Evolutionary conservation across 345 rosid genomes (phyloP).

Genomic region (Litchi chinensis): DNA sequence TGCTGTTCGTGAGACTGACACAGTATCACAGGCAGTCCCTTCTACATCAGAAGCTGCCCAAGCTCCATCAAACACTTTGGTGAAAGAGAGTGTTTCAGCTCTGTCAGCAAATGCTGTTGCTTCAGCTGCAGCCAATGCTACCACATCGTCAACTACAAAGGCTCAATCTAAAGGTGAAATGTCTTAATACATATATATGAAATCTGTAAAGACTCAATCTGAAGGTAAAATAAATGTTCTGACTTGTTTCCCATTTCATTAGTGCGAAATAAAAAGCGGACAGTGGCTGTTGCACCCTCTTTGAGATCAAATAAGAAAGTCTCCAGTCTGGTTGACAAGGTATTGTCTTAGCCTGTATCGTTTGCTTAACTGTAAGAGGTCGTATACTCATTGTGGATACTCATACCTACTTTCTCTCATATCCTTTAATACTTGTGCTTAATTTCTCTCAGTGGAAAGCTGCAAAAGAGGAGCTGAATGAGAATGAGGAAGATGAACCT

Average conservation of each 20-base stretch:
- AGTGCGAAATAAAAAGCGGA: slow-evolving; percentile 81
- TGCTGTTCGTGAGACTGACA: slow-evolving; percentile 29
- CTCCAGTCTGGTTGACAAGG: slow-evolving; percentile 96
- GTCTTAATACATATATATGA: neutral
- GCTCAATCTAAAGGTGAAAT: slow-evolving; percentile 74
- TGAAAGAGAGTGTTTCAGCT: slow-evolving; percentile 31
- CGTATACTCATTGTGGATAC: neutral
- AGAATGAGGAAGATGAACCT: slow-evolving; percentile 78
- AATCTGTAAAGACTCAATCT: slow-evolving; percentile 51
- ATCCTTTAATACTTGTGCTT: neutral
- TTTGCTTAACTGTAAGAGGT: slow-evolving; percentile 14
- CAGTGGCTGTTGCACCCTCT: slow-evolving; percentile 68
- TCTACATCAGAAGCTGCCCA: slow-evolving; percentile 34
- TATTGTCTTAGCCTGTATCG: slow-evolving; percentile 22
- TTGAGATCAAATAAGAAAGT: slow-evolving; percentile 93
- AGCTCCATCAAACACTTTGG: slow-evolving; percentile 35
- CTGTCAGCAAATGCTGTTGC: slow-evolving; percentile 30
- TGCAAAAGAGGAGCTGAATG: slow-evolving; percentile 90
- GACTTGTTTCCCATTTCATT: slow-evolving; percentile 23
- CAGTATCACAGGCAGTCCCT: slow-evolving; percentile 36
- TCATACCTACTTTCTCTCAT: slow-evolving; percentile 8
- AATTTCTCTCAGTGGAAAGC: slow-evolving; percentile 80
- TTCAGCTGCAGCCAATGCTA: slow-evolving; percentile 36
- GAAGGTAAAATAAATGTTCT: slow-evolving; percentile 50
- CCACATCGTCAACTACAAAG: slow-evolving; percentile 45